Percentiles rank a stretch among this genome's conserved stretches.
Evolutionary conservation across 106 monocot species (phyloP).

Genomic region (Dioscorea alata): DNA sequence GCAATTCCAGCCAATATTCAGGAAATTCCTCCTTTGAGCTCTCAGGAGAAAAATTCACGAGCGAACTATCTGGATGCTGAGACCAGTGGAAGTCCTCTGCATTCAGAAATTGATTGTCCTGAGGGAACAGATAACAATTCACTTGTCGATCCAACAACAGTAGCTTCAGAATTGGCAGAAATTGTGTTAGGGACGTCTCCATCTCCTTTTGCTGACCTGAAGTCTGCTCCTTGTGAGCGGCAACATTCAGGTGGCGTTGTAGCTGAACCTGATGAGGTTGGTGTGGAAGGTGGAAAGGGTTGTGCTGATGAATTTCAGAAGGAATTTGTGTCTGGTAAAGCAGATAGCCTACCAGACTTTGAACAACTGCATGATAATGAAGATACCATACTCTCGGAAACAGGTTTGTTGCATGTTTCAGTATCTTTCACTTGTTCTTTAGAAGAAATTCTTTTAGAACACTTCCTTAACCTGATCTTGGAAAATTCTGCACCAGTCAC

Average conservation of each 20-base stretch:
- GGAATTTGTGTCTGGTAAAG: constrained; percentile 7
- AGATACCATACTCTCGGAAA: constrained; percentile 4
- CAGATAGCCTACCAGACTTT: not conserved
- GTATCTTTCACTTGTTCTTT: not conserved
- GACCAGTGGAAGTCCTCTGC: not conserved
- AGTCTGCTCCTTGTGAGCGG: constrained; percentile 7
- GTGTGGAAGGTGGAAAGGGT: constrained; percentile 7
- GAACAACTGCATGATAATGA: constrained; percentile 11
- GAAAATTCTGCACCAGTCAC: not conserved
- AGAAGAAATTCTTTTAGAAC: not conserved
- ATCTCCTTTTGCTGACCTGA: not conserved
- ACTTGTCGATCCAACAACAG: constrained; percentile 6
- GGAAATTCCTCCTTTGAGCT: constrained; percentile 38
- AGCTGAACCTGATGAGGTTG: not conserved
- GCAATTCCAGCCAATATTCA: constrained; percentile 46
- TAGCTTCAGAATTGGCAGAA: constrained; percentile 6
- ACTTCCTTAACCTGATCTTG: not conserved
- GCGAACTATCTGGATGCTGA: constrained; percentile 31
- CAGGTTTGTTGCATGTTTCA: not conserved
- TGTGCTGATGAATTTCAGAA: not conserved
- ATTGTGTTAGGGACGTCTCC: constrained; percentile 4
- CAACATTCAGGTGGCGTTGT: constrained; percentile 8
- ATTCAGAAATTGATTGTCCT: constrained; percentile 17
- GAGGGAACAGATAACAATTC: constrained; percentile 8
- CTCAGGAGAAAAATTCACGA: constrained; percentile 21